Percentiles rank a stretch among this genome's conserved stretches.
phyloP scores from a whole-genome alignment of 1,284 basidiomycete genomes.

The Mycosarcoma maydis region DNA sequence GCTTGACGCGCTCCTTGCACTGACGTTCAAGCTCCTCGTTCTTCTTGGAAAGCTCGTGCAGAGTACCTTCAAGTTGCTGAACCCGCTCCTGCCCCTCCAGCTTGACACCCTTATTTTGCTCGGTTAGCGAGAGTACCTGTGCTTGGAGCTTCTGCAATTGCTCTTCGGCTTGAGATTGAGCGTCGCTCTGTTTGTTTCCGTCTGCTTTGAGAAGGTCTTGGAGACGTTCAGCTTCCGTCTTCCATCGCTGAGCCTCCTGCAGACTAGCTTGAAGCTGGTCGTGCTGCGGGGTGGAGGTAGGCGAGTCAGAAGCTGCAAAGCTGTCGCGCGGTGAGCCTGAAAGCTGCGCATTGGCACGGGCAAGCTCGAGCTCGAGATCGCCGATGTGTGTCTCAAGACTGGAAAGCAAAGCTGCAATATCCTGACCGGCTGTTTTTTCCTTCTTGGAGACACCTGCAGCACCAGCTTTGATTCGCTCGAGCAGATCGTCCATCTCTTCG shows the following conservation, averaged over 20 bases:
- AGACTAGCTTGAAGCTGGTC: slow-evolving; percentile 12
- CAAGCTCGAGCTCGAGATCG: slow-evolving; percentile 57
- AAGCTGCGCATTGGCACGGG: slow-evolving; percentile 18
- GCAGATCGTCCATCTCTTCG: slow-evolving; percentile 65
- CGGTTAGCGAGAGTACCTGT: slow-evolving; percentile 8
- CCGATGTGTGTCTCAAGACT: slow-evolving; percentile 57
- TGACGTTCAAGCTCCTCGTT: slow-evolving; percentile 14
- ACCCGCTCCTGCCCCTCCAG: slow-evolving; percentile 2
- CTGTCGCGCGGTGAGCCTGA: slow-evolving; percentile 13
- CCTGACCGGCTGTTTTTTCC: slow-evolving; percentile 53
- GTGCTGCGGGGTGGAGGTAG: not conserved
- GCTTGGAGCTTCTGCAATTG: slow-evolving; percentile 16
- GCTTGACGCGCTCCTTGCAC: slow-evolving; percentile 5
- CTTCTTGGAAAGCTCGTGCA: slow-evolving; percentile 10
- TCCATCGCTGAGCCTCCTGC: slow-evolving; percentile 19
- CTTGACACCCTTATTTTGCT: slow-evolving; percentile 8
- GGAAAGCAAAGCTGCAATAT: slow-evolving; percentile 54
- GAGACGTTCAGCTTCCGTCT: slow-evolving; percentile 24
- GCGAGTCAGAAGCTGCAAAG: slow-evolving; percentile 3
- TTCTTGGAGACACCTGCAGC: slow-evolving; percentile 38
- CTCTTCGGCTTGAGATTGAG: slow-evolving; percentile 3
- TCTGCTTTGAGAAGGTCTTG: slow-evolving; percentile 7
- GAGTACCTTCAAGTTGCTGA: slow-evolving; percentile 11
- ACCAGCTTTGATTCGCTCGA: slow-evolving; percentile 63
- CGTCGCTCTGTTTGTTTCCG: not conserved